Percentiles rank a stretch among this genome's conserved stretches.
Evolutionary conservation across 345 rosid genomes (phyloP).

Genomic region (Euphorbia tirucalli): DNA sequence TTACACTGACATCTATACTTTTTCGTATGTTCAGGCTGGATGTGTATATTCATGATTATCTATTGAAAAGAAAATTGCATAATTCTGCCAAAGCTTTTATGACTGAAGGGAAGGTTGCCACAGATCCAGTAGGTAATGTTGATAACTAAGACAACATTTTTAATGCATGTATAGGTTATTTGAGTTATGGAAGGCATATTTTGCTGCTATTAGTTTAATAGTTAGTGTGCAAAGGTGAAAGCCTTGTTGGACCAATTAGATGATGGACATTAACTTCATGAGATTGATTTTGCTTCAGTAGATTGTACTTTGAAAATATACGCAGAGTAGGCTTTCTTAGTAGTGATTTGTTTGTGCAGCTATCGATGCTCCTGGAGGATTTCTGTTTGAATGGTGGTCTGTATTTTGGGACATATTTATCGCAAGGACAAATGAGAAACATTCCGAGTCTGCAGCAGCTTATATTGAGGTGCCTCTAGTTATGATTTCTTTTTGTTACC

Average conservation of each 20-base stretch:
- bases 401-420: conserved; percentile 80
- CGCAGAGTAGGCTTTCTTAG: background rate
- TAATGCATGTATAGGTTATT: background rate
- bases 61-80: conserved; percentile 64
- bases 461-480: conserved; percentile 53
- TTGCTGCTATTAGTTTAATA: background rate
- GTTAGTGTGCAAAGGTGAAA: background rate
- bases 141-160: conserved; percentile 1
- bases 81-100: conserved; percentile 66
- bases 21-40: conserved; percentile 49
- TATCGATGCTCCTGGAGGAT: conserved; percentile 75
- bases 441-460: conserved; percentile 62
- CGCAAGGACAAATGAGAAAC: conserved; percentile 69
- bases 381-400: conserved; percentile 83
- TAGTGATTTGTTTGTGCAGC: conserved; percentile 32
- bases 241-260: background rate
- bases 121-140: conserved; percentile 66
- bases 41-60: conserved; percentile 69
- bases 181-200: background rate
- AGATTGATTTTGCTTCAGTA: background rate
- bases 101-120: conserved; percentile 68
- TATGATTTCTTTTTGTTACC: background rate
- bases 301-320: background rate
- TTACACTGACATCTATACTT: background rate
- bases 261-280: background rate